Base-by-base conservation (phyloP, 768 basidiomycete genomes). In the Mycena olivaceomarginata region DNA sequence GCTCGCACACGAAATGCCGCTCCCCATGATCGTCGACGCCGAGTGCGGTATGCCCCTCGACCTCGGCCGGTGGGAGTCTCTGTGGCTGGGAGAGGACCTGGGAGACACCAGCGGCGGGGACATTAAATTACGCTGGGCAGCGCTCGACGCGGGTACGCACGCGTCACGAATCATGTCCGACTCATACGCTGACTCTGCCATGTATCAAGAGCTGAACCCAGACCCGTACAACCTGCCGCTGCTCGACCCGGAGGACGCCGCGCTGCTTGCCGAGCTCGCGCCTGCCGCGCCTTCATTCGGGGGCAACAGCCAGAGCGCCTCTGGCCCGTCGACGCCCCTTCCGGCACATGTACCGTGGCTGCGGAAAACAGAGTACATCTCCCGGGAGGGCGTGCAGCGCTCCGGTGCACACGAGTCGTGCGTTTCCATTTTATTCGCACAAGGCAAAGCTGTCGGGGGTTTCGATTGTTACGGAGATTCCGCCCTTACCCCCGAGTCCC, bases 1-100 rank as follows among this genome's bases (percentile, higher is more conserved):
- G 8, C 87, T 98, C 48, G 94, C 95, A 0, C 92, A 93, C 69
- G 96, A 96, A 64, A 92, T 93, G 13, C 94, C 95, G 0, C 84
- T 98, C 22, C 98, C 98, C 0, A 97, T 99, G 96, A 94, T 99
- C 79, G 94, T 99, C 1, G 98, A 99, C 80, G 96, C 96, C 0
- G 98, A 99, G 84, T 94, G 94, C 79, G 98, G 98, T 0, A 98
- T 99, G 97, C 97, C 98, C 0, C 86, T 99, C 37, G 96, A 99
- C 83, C 87, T 98, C 63, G 94, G 95, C 20, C 91, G 90, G 70
- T 97, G 93, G 90, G 94, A 94, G 70, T 94, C 92, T 46, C 86
- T 98, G 20, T 97, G 95, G 96, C 67, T 77, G 16, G 93, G 95
- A 66, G 95, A 96, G 76, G 92, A 92, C 57, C 94, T 90, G 31